Percentiles rank a stretch among this genome's conserved stretches.
These are phyloP conservation scores for Hanseniaspora jakobsenii DNA, from an alignment of 805 yeast species.

Conservation along the genomic window DNA sequence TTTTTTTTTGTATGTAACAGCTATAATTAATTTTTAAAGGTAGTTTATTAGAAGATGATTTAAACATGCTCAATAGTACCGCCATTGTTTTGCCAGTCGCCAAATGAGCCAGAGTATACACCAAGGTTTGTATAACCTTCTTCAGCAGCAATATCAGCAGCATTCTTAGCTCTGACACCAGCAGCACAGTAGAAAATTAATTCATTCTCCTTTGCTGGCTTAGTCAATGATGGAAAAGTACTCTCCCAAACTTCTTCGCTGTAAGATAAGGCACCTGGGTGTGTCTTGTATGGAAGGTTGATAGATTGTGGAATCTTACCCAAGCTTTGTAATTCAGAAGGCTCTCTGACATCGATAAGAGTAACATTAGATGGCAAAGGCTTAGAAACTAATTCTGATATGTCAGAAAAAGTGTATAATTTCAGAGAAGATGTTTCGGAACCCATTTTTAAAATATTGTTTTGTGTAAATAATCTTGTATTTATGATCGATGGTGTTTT, in stretches of 20 bases:
- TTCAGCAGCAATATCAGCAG: slow-evolving; percentile 82
- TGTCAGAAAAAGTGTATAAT: slow-evolving; percentile 38
- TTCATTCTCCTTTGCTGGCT: slow-evolving; percentile 61
- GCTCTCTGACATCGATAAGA: slow-evolving; percentile 86
- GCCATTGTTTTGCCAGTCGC: slow-evolving; percentile 53
- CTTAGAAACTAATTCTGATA: slow-evolving; percentile 35
- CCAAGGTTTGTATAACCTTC: slow-evolving; percentile 78
- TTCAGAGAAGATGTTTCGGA: slow-evolving; percentile 29
- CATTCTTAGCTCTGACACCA: slow-evolving; percentile 82
- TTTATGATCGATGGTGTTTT: neutral
- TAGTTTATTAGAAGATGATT: too few relatives aligned
- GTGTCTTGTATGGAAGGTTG: slow-evolving; percentile 77
- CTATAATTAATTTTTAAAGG: too few relatives aligned
- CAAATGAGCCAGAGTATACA: slow-evolving; percentile 75
- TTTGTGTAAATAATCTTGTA: slow-evolving; percentile 1
- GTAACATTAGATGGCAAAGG: slow-evolving; percentile 37
- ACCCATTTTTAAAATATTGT: slow-evolving; percentile 17
- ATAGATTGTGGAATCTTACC: slow-evolving; percentile 78
- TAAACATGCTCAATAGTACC: slow-evolving; percentile 15
- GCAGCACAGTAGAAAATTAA: slow-evolving; percentile 84
- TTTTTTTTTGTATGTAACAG: too few relatives aligned
- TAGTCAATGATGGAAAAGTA: slow-evolving; percentile 59
- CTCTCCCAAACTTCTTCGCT: slow-evolving; percentile 68
- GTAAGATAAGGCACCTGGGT: slow-evolving; percentile 85
- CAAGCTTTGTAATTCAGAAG: slow-evolving; percentile 49